Evolutionary conservation across 2,329 filamentous ascomycete species (phyloP), one percentile per base, ranked within the genome.

Genomic region (Emmonsia crescens): DNA sequence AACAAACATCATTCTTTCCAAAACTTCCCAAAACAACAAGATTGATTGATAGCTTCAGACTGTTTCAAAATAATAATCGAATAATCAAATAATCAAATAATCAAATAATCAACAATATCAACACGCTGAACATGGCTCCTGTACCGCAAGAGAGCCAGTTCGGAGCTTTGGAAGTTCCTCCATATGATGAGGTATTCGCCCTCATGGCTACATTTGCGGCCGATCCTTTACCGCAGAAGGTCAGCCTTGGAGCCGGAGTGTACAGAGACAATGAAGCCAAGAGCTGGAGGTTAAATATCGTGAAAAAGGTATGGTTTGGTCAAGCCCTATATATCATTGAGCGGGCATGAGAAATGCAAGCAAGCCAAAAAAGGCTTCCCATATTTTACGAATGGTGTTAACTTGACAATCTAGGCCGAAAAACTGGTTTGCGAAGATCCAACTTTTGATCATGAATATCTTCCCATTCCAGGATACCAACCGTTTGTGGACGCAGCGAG

Each of bases 391-490:
- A 57, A 46, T 29, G 8, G 21, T 57, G 21, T 38, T 64, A 60
- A 62, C 40, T 48, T 14, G 6, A 56, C n/a, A 31, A 48, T 52
- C 55, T 72, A 95, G 90, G 91, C 90, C 69, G 89, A 96, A 74
- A 87, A 91, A 68, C 84, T 91, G 69, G 83, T 96, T 66, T 86
- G 85, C 73, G 87, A 88, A 74, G 89, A 96, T 77, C 90, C 91
- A 72, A 83, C 89, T 60, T 83, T 94, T 70, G 93, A 96, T 79
- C 94, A 97, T 81, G 94, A 99, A 81, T 99, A 97, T 79, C 89
- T 93, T 61, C 91, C 93, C 62, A 97, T 97, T 75, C 88, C 91
- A 66, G 94, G 94, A 71, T 83, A 96, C 65, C 78, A 85, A 60
- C 81, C 85, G 64, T 96, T 97, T 79, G 93, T 91, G 61, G 82